A percentile compares a stretch with the other conserved stretches of the same genome.
These are phyloP conservation scores for Physcomitrium patens DNA, from an alignment of 225 moss, liverwort and hornwort species.

Conservation along the genomic window DNA sequence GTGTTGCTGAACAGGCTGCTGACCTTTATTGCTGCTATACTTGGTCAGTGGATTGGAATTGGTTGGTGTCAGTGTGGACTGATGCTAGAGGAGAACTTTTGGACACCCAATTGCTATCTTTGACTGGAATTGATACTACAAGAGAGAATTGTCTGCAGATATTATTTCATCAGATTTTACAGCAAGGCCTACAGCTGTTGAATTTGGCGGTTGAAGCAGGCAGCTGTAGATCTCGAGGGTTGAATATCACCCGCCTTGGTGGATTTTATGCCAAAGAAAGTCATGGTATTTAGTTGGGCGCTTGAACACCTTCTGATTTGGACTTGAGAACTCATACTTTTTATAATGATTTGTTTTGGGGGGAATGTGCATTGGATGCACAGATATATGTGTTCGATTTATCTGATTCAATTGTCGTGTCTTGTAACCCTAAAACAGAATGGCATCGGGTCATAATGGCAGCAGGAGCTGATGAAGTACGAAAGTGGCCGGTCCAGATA, in stretches of 20 bases:
- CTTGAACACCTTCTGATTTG: too few species aligned
- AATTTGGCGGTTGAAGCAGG: constrained; percentile 87
- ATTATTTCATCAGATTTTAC: constrained; percentile 78
- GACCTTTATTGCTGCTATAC: constrained; percentile 95
- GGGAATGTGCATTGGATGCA: not conserved
- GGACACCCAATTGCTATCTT: constrained; percentile 78
- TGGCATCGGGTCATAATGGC: constrained; percentile 87
- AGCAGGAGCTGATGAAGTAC: constrained; percentile 77
- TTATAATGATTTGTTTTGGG: too few species aligned
- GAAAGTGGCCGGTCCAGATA: constrained; percentile 88
- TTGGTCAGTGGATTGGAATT: constrained; percentile 96
- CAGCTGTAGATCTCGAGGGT: constrained; percentile 66
- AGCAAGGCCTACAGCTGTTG: constrained; percentile 91
- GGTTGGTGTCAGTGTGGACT: constrained; percentile 98
- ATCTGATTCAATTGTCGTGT: constrained; percentile 5
- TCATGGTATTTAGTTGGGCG: constrained; percentile 67
- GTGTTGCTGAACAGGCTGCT: constrained; percentile 54
- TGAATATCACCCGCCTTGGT: constrained; percentile 85
- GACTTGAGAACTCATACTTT: too few species aligned
- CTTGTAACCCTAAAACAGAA: constrained; percentile 50
- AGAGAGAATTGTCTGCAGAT: constrained; percentile 60
- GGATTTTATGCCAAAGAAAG: constrained; percentile 82
- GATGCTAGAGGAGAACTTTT: constrained; percentile 93
- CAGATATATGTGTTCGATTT: not conserved
- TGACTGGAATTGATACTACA: constrained; percentile 57